Base-by-base conservation (phyloP, 352 stramenopile genomes). In the Chrysophaeum taylorii region DNA sequence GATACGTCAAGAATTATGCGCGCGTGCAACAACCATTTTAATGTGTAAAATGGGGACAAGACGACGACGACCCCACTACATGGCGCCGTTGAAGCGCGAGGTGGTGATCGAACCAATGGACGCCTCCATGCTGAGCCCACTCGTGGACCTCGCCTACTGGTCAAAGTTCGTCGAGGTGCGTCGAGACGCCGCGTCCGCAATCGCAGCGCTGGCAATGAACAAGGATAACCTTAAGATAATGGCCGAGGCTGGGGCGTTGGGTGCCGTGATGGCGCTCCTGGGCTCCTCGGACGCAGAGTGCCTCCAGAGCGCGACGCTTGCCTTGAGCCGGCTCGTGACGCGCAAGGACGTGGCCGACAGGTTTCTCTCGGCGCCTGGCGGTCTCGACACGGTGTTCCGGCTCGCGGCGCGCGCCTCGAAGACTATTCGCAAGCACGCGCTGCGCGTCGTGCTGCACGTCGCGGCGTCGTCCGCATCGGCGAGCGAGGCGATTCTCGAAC, bases 91-190 rank as follows among this genome's bases (percentile, higher is more conserved):
- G 25, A 57, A 73, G 25, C 69, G 68, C 36, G 31, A 61, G 7
- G 61, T 69, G 25, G 57, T 36, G 16, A 53, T 75, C 0, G 57
- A 74, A 2, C 39, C 69, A 0, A 48, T 75, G 21, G 67, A 61
- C 18, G 63, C 72, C 16, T 35, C 52, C n/a, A 73, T 53, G 35
- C 78, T 92, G 25, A 77, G 80, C 9, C 86, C 86, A 23, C 71
- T 92, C 42, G 85, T 92, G 42, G 86, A 91, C 62, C 88, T 91
- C 57, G 85, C 85, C n/a, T 92, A 91, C 79, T 92, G 85, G 86
- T 90, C 83, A 1, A 83, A 84, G 0, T 90, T 90, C 48, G 66
- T 87, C 36, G 86, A 92, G 75, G 85, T 92, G 4, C 82, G 85
- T 7, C 81, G 85, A 2, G 86, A 92, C 38, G 83, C 84, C 0